Evolutionary conservation across 805 yeast species (phyloP).

Genomic region (Metschnikowia borealis): DNA sequence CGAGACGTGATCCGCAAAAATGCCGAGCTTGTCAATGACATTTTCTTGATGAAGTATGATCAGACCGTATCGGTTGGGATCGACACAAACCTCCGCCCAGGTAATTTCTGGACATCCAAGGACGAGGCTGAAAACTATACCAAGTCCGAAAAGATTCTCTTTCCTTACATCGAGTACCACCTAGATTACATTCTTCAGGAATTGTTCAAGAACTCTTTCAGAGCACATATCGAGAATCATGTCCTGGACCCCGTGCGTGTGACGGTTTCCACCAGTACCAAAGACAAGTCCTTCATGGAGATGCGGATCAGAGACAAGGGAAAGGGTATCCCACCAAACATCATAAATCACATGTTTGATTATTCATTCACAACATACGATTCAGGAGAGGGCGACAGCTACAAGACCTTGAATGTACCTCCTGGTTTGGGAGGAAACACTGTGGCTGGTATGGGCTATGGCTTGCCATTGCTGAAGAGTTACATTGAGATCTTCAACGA

Average conservation of each 20-base stretch:
- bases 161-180: conserved; percentile 86
- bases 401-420: conserved; percentile 59
- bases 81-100: conserved; percentile 36
- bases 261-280: conserved; percentile 30
- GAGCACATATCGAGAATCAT: conserved; percentile 79
- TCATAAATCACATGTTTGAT: conserved; percentile 68
- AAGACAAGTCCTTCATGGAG: conserved; percentile 46
- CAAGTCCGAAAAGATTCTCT: conserved; percentile 48
- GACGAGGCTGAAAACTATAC: conserved; percentile 38
- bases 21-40: conserved; percentile 74
- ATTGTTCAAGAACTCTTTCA: conserved; percentile 76
- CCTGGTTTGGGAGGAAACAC: conserved; percentile 68
- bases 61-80: conserved; percentile 59
- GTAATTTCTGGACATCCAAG: conserved; percentile 26
- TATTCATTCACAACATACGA: conserved; percentile 83
- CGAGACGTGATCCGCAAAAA: conserved; percentile 59
- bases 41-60: conserved; percentile 81
- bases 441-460: conserved; percentile 96
- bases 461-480: conserved; percentile 72
- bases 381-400: conserved; percentile 52
- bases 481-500: conserved; percentile 42
- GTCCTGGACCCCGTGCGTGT: conserved; percentile 37
- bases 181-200: conserved; percentile 86
- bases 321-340: conserved; percentile 74
- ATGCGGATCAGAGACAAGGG: conserved; percentile 83